Percentiles rank a stretch among this genome's conserved stretches.
Evolutionary conservation across 805 yeast genomes (phyloP).

Genomic region (Candida xiaguanensis): DNA sequence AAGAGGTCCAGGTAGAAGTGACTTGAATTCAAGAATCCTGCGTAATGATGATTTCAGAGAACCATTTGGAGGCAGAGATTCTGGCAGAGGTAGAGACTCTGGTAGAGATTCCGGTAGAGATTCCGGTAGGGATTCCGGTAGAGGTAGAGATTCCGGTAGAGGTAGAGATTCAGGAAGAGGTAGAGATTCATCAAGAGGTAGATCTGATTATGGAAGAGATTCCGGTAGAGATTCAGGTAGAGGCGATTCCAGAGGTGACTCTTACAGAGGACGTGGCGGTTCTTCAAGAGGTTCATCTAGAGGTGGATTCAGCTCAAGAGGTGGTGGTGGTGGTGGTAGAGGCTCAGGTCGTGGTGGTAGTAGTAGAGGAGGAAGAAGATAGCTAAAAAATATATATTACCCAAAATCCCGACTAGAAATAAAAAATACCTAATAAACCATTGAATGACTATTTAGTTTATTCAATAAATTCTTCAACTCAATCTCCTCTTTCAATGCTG

Average conservation of each 20-base stretch:
- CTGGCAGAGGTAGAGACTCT: not conserved
- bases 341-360: not conserved
- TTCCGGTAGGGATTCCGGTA: not conserved
- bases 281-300: not conserved
- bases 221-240: not conserved
- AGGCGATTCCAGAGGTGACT: not conserved
- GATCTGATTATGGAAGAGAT: not conserved
- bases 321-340: not conserved
- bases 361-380: conserved; percentile 1
- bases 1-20: not conserved
- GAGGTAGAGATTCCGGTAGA: not conserved
- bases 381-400: not conserved
- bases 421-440: not conserved
- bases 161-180: not conserved
- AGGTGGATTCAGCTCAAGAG: not conserved
- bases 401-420: not conserved
- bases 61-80: no score
- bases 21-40: not conserved
- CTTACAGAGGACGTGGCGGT: conserved; percentile 2
- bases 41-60: no score
- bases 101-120: no score
- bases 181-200: not conserved
- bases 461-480: conserved; percentile 27
- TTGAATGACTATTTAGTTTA: conserved; percentile 7
- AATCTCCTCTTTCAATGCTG: conserved; percentile 33